Conservation (phyloP, 2,329 filamentous ascomycete genomes). For the Bipolaris sorokiniana region DNA sequence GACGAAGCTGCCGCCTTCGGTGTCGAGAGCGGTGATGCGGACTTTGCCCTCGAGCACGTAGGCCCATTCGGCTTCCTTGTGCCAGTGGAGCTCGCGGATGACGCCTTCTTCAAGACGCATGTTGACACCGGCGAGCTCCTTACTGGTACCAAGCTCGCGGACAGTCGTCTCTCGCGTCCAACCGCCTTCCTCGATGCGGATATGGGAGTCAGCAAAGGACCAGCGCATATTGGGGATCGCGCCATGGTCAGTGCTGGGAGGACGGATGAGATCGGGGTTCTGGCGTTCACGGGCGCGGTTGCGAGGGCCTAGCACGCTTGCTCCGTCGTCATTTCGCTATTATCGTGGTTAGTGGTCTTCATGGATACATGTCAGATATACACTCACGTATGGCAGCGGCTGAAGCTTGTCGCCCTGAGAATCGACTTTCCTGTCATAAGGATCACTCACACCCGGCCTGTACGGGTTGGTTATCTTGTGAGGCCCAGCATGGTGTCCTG, state of each 20-base stretch:
- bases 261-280: slow-evolving; percentile 73
- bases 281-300: slow-evolving; percentile 71
- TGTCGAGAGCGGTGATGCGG: slow-evolving; percentile 74
- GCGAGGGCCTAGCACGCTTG: slow-evolving; percentile 71
- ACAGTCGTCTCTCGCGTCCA: slow-evolving; percentile 78
- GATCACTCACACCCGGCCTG: slow-evolving; percentile 65
- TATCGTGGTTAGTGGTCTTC: slow-evolving; percentile 17
- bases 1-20: slow-evolving; percentile 77
- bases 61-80: slow-evolving; percentile 80
- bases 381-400: slow-evolving; percentile 62
- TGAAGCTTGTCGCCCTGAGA: slow-evolving; percentile 65
- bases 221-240: slow-evolving; percentile 74
- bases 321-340: slow-evolving; percentile 61
- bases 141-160: slow-evolving; percentile 67
- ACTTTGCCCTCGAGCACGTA: slow-evolving; percentile 74
- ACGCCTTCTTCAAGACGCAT: slow-evolving; percentile 77
- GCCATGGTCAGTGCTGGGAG: slow-evolving; percentile 75
- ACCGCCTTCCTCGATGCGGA: slow-evolving; percentile 68
- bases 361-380: neutral
- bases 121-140: slow-evolving; percentile 77
- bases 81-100: slow-evolving; percentile 80
- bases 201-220: slow-evolving; percentile 58
- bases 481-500: slow-evolving; percentile 35
- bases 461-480: slow-evolving; percentile 57
- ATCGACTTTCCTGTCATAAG: slow-evolving; percentile 68